Percentiles rank a stretch among this genome's conserved stretches.
Conservation (phyloP, 345 rosid species). For the Schrenkiella parvula region DNA sequence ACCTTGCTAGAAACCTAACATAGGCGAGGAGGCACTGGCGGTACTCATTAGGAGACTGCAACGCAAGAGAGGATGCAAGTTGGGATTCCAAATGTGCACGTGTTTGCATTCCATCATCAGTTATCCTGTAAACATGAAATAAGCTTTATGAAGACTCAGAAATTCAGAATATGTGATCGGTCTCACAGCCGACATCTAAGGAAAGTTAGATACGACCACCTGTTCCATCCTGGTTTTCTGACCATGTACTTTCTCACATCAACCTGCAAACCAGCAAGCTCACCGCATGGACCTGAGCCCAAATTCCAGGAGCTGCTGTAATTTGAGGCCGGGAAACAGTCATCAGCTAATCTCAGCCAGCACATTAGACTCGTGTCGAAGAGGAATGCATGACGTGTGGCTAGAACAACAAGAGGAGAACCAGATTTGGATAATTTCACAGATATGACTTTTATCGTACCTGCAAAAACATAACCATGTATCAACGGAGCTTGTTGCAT, state of each 20-base stretch:
- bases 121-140: conserved; percentile 53
- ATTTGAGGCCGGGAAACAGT: conserved; percentile 98
- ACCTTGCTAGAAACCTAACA: conserved; percentile 90
- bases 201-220: conserved; percentile 41
- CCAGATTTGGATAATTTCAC: conserved; percentile 91
- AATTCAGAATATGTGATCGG: not conserved
- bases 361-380: conserved; percentile 87
- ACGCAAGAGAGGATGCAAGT: conserved; percentile 78
- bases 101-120: conserved; percentile 96
- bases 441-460: conserved; percentile 83
- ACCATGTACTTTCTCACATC: conserved; percentile 94
- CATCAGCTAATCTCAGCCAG: conserved; percentile 98
- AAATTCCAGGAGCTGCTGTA: conserved; percentile 91
- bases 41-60: conserved; percentile 85
- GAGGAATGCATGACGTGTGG: conserved; percentile 91
- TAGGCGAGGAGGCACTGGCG: conserved; percentile 94
- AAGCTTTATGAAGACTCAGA: not conserved
- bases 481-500: conserved; percentile 14
- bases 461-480: conserved; percentile 37
- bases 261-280: conserved; percentile 90
- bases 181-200: not conserved
- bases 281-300: conserved; percentile 80
- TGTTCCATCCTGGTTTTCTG: conserved; percentile 98
- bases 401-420: conserved; percentile 91
- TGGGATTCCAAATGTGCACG: conserved; percentile 97